Evolutionary conservation across 371 early-diverging fungal genomes (phyloP).

Genomic region (Mortierella sp.): DNA sequence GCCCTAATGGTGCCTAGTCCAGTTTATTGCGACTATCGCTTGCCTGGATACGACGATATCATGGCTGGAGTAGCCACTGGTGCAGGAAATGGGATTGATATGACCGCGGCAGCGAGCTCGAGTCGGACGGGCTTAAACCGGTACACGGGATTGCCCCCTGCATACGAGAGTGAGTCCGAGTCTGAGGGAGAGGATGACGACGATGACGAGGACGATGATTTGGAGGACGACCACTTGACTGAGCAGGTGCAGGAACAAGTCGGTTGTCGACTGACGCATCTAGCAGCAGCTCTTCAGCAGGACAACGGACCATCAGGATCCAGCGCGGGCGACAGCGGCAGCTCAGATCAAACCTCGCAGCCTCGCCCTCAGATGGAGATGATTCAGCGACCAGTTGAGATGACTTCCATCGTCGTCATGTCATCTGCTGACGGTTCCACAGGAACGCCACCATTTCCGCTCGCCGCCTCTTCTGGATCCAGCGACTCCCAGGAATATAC

Average conservation of each 20-base stretch:
- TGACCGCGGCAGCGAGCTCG: not conserved
- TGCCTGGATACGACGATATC: conserved; percentile 39
- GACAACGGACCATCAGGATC: not conserved
- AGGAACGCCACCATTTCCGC: not conserved
- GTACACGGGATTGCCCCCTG: conserved; percentile 28
- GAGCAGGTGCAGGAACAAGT: not conserved
- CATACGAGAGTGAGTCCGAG: conserved; percentile 32
- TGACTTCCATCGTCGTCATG: conserved; percentile 16
- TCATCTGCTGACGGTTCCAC: not conserved
- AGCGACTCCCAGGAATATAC: not conserved
- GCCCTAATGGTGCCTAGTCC: conserved; percentile 40
- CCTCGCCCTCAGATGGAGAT: conserved; percentile 10
- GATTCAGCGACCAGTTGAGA: conserved; percentile 17
- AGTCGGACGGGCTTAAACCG: not conserved
- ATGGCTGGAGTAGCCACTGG: not conserved
- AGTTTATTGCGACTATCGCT: conserved; percentile 45
- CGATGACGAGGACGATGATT: conserved; percentile 12
- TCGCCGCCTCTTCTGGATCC: not conserved
- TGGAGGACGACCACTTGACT: not conserved
- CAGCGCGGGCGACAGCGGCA: not conserved
- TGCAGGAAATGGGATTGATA: not conserved
- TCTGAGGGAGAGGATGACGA: conserved; percentile 18
- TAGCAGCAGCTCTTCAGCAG: not conserved
- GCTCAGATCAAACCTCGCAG: not conserved
- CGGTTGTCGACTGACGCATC: not conserved